These are phyloP conservation scores for Capsella bursapastoris DNA, from an alignment of 345 rosid genomes.

Conservation along the genomic window DNA sequence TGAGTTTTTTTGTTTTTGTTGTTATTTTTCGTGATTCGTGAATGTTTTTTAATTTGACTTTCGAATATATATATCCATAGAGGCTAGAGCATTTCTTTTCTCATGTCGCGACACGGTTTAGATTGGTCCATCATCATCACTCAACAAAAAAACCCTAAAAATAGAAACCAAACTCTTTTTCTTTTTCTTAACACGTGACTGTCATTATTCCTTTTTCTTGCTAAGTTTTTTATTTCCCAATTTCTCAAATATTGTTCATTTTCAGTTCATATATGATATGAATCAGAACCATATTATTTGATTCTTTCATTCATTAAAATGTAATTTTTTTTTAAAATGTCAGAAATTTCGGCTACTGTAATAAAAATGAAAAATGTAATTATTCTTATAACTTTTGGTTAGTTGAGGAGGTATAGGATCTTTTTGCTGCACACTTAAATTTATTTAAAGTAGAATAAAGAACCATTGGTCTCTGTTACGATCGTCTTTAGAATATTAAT, in stretches of 20 bases:
- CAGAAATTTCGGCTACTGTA: slow-evolving; percentile 33
- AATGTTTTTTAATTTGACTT: slow-evolving; percentile 23
- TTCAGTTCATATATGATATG: neutral
- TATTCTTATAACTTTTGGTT: slow-evolving; percentile 29
- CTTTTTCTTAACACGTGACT: slow-evolving; percentile 44
- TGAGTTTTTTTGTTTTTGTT: neutral
- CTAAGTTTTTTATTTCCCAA: slow-evolving; percentile 2
- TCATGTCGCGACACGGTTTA: slow-evolving; percentile 54
- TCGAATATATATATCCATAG: slow-evolving; percentile 24
- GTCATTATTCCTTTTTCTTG: slow-evolving; percentile 45
- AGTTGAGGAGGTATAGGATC: slow-evolving; percentile 11
- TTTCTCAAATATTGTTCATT: neutral
- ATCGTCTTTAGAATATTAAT: neutral
- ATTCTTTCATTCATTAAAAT: neutral
- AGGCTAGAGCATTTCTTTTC: slow-evolving; percentile 40
- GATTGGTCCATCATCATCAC: slow-evolving; percentile 53
- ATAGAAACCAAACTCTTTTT: slow-evolving; percentile 40
- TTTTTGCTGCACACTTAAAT: slow-evolving; percentile 2
- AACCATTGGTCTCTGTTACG: slow-evolving; percentile 17
- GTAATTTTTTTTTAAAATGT: neutral
- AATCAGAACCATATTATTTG: slow-evolving; percentile 20
- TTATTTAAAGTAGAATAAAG: slow-evolving; percentile 17
- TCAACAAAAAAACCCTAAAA: slow-evolving; percentile 24
- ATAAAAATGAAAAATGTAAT: neutral
- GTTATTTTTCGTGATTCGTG: slow-evolving; percentile 20